Conservation (phyloP, 2,329 filamentous ascomycete species). For the Xylariaceae sp. region DNA sequence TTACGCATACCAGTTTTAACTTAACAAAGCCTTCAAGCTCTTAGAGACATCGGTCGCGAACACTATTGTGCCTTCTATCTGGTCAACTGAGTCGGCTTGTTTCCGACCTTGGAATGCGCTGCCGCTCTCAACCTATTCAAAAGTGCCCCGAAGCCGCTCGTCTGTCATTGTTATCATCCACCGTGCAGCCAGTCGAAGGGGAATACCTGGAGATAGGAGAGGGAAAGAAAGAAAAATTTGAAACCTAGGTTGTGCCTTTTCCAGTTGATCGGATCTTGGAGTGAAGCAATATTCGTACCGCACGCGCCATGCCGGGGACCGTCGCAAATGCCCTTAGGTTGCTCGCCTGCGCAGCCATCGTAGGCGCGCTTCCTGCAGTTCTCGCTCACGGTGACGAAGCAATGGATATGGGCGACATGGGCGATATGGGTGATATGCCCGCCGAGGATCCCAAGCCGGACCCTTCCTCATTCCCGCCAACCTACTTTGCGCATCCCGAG, state of each 20-base stretch:
- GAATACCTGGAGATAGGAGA: background rate
- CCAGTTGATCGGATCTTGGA: background rate
- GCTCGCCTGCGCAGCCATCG: conserved; percentile 28
- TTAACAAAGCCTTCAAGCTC: background rate
- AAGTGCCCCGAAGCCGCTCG: conserved; percentile 2
- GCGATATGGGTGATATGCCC: conserved; percentile 20
- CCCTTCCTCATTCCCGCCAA: conserved; percentile 30
- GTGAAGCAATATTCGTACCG: background rate
- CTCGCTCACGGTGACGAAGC: conserved; percentile 31
- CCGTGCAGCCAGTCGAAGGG: background rate
- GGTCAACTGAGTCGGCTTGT: background rate
- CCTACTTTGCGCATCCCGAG: conserved; percentile 38
- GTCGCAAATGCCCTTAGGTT: conserved; percentile 23
- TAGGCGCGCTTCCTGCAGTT: conserved; percentile 29
- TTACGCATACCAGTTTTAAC: background rate
- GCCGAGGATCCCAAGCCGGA: conserved; percentile 27
- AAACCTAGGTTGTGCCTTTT: conserved; percentile 1
- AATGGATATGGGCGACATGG: conserved; percentile 25
- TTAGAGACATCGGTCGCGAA: background rate
- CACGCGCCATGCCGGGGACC: conserved; percentile 22
- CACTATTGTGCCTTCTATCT: background rate
- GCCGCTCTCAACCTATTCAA: conserved; percentile 1
- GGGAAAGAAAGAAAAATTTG: background rate
- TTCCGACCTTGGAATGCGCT: conserved; percentile 8
- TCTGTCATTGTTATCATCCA: conserved; percentile 2